Percentiles rank a stretch among this genome's conserved stretches.
Conservation (phyloP, 1,284 basidiomycete genomes). For the Cerrena zonata region DNA sequence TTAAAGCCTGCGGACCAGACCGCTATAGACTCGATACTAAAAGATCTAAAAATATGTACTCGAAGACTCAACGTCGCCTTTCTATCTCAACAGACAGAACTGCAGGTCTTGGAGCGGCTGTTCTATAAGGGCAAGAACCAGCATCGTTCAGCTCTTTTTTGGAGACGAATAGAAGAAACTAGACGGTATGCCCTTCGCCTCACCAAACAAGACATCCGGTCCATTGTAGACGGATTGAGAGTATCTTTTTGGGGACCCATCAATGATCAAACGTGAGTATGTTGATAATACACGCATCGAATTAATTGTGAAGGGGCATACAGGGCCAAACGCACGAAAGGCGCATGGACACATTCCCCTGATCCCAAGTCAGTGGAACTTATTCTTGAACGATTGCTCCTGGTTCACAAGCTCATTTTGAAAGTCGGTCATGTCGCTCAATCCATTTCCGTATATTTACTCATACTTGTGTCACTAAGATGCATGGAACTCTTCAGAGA, state of each 20-base stretch:
- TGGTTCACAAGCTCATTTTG: slow-evolving; percentile 34
- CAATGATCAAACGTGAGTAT: slow-evolving; percentile 38
- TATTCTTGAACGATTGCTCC: slow-evolving; percentile 32
- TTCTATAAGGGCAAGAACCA: slow-evolving; percentile 80
- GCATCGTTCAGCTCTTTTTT: slow-evolving; percentile 66
- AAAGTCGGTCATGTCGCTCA: slow-evolving; percentile 34
- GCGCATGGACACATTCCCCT: slow-evolving; percentile 58
- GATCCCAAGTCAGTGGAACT: slow-evolving; percentile 29
- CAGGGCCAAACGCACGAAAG: slow-evolving; percentile 47
- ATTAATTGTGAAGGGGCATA: slow-evolving; percentile 4
- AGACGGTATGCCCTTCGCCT: slow-evolving; percentile 51
- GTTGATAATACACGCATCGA: neutral
- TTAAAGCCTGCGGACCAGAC: slow-evolving; percentile 34
- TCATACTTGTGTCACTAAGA: slow-evolving; percentile 34
- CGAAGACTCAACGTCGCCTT: slow-evolving; percentile 46
- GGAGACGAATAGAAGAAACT: slow-evolving; percentile 59
- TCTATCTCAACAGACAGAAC: slow-evolving; percentile 45
- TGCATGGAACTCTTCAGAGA: slow-evolving; percentile 38
- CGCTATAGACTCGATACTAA: slow-evolving; percentile 50
- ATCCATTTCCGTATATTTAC: neutral
- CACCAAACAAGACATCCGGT: slow-evolving; percentile 36
- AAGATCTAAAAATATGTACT: slow-evolving; percentile 49
- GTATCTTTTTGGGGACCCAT: slow-evolving; percentile 52
- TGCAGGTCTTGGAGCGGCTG: slow-evolving; percentile 56
- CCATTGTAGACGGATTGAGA: slow-evolving; percentile 43